Conservation (phyloP, 2,329 filamentous ascomycete genomes). For the Fusarium proliferatum region DNA sequence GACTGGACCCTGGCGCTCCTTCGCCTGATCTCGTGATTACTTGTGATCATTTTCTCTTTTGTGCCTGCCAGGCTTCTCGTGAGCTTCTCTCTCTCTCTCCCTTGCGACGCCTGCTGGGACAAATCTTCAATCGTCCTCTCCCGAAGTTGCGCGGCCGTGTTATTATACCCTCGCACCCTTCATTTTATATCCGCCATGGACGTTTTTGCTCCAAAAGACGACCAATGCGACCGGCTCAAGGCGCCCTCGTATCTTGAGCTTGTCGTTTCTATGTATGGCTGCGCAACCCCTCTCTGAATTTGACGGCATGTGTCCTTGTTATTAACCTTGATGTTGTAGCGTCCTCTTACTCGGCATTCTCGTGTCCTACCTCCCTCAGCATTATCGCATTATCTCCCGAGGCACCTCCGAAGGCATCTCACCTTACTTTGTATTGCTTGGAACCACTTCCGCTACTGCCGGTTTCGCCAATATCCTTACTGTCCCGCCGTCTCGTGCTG, state of each 20-base stretch:
- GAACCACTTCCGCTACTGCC: constrained; percentile 87
- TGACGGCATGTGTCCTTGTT: not conserved
- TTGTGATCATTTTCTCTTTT: constrained; percentile 21
- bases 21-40: constrained; percentile 40
- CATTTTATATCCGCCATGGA: constrained; percentile 38
- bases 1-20: constrained; percentile 28
- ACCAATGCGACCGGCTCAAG: constrained; percentile 62
- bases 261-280: constrained; percentile 64
- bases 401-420: constrained; percentile 94
- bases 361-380: constrained; percentile 93
- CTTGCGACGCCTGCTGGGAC: constrained; percentile 13
- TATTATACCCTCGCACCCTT: constrained; percentile 5
- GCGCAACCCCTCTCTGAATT: not conserved
- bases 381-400: constrained; percentile 87
- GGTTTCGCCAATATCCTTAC: constrained; percentile 93
- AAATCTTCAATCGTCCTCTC: constrained; percentile 2
- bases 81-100: not conserved
- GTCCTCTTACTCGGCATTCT: constrained; percentile 89
- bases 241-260: constrained; percentile 66
- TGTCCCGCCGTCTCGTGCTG: constrained; percentile 82
- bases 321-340: constrained; percentile 48
- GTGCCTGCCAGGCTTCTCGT: constrained; percentile 5
- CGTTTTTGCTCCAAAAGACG: constrained; percentile 39
- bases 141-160: constrained; percentile 9
- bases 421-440: constrained; percentile 94